A percentile compares a stretch with the other conserved stretches of the same genome.
Evolutionary conservation across 225 moss, liverwort and hornwort genomes (phyloP).

Genomic region (Polytrichum commune): DNA sequence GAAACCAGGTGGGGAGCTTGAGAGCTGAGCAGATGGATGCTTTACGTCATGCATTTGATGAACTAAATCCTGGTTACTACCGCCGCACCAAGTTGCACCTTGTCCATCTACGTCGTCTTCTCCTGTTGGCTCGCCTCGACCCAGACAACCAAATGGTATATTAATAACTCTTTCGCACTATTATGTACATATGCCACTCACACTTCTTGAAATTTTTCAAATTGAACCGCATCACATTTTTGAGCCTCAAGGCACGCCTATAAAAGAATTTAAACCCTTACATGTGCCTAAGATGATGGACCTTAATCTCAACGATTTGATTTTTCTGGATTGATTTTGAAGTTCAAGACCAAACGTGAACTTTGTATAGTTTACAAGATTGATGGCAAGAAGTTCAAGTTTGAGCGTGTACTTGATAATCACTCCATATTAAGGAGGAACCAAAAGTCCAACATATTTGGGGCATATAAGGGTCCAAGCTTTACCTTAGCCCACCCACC

Average conservation of each 20-base stretch:
- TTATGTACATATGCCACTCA: background rate
- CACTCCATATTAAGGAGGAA: too few relatives aligned
- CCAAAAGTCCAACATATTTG: too few relatives aligned
- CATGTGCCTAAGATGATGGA: too few relatives aligned
- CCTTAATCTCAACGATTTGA: too few relatives aligned
- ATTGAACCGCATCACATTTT: background rate
- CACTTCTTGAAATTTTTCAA: background rate
- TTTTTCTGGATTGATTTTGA: too few relatives aligned
- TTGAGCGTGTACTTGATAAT: too few relatives aligned
- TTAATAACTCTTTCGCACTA: background rate
- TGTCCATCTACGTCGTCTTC: slow-evolving; percentile 36
- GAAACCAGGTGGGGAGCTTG: slow-evolving; percentile 34
- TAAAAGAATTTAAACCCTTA: background rate
- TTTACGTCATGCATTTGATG: slow-evolving; percentile 50
- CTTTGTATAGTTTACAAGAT: too few relatives aligned
- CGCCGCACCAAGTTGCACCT: slow-evolving; percentile 43
- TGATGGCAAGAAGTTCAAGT: too few relatives aligned
- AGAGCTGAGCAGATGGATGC: slow-evolving; percentile 56
- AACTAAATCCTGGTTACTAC: slow-evolving; percentile 37
- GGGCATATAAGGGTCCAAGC: too few relatives aligned
- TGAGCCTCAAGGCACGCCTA: background rate
- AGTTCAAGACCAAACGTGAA: too few relatives aligned
- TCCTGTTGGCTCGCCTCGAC: slow-evolving; percentile 41
- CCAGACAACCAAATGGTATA: slow-evolving; percentile 45
- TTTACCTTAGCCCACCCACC: too few relatives aligned